Percentiles rank a stretch among this genome's conserved stretches.
Conservation (phyloP, 129 eudicot species). For the Dittrichia graveolens region DNA sequence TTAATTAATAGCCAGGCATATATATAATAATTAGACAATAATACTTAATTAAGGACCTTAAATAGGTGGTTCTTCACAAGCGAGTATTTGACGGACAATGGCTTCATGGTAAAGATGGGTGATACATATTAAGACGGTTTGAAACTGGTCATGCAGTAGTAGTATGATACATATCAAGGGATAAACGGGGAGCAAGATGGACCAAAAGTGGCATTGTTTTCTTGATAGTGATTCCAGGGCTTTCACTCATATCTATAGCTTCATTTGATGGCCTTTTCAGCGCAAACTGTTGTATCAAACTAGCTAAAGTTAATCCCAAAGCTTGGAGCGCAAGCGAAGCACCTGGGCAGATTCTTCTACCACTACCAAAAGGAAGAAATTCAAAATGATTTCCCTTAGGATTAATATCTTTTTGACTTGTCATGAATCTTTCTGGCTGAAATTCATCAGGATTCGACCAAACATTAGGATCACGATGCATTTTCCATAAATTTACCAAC, state of each 20-base stretch:
- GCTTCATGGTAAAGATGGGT: no score
- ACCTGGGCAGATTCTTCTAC: conserved; percentile 8
- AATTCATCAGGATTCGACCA: not conserved
- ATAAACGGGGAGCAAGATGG: conserved; percentile 5
- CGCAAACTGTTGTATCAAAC: not conserved
- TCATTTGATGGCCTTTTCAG: not conserved
- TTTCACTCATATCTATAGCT: conserved; percentile 2
- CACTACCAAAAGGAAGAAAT: conserved; percentile 2
- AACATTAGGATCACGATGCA: not conserved
- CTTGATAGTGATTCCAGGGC: not conserved
- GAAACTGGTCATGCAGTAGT: not conserved
- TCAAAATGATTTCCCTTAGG: not conserved
- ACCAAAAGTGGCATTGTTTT: not conserved
- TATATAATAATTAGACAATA: no score
- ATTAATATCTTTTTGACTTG: not conserved
- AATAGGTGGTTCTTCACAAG: no score
- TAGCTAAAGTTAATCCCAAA: not conserved
- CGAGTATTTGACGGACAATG: no score
- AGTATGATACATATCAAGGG: not conserved
- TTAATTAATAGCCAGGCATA: no score
- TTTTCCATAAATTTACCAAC: not conserved
- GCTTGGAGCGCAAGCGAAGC: not conserved
- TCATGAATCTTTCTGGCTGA: conserved; percentile 1
- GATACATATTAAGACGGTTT: not conserved
- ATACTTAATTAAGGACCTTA: no score